These are phyloP conservation scores for Penicillium sp. DNA, from an alignment of 2,329 filamentous ascomycete genomes.

Conservation along the genomic window DNA sequence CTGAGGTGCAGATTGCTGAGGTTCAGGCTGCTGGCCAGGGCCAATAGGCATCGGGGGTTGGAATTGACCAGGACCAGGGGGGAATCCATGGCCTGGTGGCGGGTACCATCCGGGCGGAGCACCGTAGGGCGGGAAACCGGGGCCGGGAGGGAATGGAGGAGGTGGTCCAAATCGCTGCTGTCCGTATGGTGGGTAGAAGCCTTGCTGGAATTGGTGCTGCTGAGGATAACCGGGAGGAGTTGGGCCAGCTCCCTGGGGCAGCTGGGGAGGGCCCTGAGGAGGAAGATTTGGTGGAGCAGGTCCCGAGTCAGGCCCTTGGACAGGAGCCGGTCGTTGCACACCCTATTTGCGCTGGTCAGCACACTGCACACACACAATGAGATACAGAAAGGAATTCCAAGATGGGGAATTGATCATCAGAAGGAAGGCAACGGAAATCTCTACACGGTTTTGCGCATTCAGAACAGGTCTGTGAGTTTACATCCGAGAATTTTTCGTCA, in stretches of 20 bases:
- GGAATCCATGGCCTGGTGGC: slow-evolving; percentile 70
- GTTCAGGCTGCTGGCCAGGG: slow-evolving; percentile 46
- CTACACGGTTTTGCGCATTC: slow-evolving; percentile 96
- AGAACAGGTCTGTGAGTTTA: slow-evolving; percentile 75
- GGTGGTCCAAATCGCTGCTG: slow-evolving; percentile 48
- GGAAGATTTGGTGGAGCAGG: slow-evolving; percentile 35
- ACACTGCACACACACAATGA: slow-evolving; percentile 3
- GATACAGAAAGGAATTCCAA: background rate
- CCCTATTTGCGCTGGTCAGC: slow-evolving; percentile 38
- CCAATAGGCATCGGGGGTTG: slow-evolving; percentile 60
- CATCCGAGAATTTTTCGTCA: slow-evolving; percentile 97
- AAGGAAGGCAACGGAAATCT: slow-evolving; percentile 99
- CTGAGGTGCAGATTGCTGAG: slow-evolving; percentile 34
- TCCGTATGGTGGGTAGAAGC: slow-evolving; percentile 47
- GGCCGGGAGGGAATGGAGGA: slow-evolving; percentile 55
- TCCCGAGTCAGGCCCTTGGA: slow-evolving; percentile 13
- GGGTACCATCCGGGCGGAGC: slow-evolving; percentile 75
- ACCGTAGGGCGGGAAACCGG: slow-evolving; percentile 72
- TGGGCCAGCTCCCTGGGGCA: slow-evolving; percentile 40
- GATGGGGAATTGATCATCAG: slow-evolving; percentile 60
- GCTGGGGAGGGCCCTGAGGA: slow-evolving; percentile 44
- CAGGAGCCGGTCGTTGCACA: slow-evolving; percentile 42
- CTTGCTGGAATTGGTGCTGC: slow-evolving; percentile 42
- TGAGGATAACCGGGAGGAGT: slow-evolving; percentile 41
- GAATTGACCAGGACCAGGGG: slow-evolving; percentile 63